Evolutionary conservation across 179 eudicot species (phyloP).

Genomic region (Amaranthus tricolor): DNA sequence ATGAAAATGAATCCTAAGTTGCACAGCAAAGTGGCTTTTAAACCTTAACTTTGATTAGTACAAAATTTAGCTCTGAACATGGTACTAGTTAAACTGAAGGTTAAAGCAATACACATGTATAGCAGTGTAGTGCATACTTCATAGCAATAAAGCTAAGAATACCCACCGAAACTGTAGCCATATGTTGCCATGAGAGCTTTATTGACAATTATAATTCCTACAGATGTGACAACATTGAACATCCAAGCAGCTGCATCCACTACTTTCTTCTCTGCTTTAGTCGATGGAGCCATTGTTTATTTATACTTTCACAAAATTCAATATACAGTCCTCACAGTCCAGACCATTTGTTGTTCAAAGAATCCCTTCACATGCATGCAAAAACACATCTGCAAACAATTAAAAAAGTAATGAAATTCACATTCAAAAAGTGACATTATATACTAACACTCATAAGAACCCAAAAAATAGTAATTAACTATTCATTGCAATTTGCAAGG

Average conservation of each 20-base stretch:
- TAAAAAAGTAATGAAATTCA: background rate
- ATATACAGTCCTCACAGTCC: conserved; percentile 12
- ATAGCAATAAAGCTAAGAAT: background rate
- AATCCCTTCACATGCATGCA: conserved; percentile 19
- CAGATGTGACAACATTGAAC: conserved; percentile 41
- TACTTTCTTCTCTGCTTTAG: conserved; percentile 40
- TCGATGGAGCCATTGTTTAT: conserved; percentile 32
- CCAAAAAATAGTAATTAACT: too few relatives aligned
- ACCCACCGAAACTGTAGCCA: conserved; percentile 40
- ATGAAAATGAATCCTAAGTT: background rate
- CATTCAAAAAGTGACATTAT: background rate
- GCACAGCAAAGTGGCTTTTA: background rate
- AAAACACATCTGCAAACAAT: conserved; percentile 34
- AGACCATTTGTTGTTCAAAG: conserved; percentile 15
- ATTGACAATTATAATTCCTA: conserved; percentile 39
- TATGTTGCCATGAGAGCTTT: conserved; percentile 42
- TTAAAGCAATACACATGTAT: background rate
- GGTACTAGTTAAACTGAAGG: background rate
- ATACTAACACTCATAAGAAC: background rate
- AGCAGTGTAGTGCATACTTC: background rate
- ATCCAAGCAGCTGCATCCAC: conserved; percentile 43
- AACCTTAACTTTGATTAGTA: background rate
- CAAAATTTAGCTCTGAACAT: background rate
- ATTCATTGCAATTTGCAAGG: background rate
- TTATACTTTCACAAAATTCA: conserved; percentile 13